Conservation (phyloP, 306 rosid species). For the Pterocarpus macrocarpus region DNA sequence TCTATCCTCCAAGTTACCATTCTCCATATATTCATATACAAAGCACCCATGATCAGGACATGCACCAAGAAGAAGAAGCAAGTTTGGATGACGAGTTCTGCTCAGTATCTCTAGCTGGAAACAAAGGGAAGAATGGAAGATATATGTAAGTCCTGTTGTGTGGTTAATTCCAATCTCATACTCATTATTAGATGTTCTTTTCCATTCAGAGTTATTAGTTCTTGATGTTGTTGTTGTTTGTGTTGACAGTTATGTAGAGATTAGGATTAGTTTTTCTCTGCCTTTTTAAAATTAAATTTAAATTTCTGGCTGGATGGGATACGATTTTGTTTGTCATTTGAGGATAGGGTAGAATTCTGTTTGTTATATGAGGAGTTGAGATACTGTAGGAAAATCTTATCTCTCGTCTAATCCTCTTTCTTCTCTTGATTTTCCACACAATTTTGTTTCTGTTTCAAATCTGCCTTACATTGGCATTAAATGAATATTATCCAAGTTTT, state of each 20-base stretch:
- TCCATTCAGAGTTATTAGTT: neutral
- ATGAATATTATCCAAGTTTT: neutral
- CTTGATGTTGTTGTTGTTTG: neutral
- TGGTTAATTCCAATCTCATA: constrained; percentile 24
- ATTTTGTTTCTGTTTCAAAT: neutral
- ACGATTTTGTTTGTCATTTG: neutral
- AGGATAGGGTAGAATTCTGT: neutral
- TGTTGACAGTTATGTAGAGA: neutral
- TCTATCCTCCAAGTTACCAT: constrained; percentile 92
- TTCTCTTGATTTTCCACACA: neutral
- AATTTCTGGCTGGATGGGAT: neutral
- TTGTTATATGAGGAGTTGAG: neutral
- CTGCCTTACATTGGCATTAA: neutral
- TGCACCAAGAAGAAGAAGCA: constrained; percentile 95
- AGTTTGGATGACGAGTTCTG: constrained; percentile 88
- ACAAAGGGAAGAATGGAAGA: constrained; percentile 39
- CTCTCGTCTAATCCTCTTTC: neutral
- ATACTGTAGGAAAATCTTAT: neutral
- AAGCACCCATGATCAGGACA: constrained; percentile 86
- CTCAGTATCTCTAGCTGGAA: constrained; percentile 88
- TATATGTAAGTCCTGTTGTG: constrained; percentile 19
- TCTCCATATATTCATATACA: constrained; percentile 92
- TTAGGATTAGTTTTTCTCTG: neutral
- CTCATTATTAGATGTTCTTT: constrained; percentile 6
- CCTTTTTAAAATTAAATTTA: too few relatives aligned